These are phyloP conservation scores for Hyaloperonospora arabidopsidis DNA, from an alignment of 352 stramenopile genomes.

Conservation along the genomic window DNA sequence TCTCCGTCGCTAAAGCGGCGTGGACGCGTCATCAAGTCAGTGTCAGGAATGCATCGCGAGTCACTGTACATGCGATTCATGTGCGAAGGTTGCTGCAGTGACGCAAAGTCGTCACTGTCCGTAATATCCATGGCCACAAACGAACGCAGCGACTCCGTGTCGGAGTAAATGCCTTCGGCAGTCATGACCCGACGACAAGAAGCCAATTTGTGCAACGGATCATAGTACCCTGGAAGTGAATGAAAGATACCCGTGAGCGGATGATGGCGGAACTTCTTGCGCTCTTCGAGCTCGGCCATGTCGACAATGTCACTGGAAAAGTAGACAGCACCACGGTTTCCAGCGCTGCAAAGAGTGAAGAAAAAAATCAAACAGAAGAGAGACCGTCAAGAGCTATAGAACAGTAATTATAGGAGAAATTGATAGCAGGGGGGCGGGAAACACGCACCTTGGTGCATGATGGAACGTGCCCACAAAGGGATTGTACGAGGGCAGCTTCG, in stretches of 20 bases:
- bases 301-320: slow-evolving; percentile 84
- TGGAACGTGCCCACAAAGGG: slow-evolving; percentile 87
- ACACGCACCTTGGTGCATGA: slow-evolving; percentile 70
- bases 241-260: slow-evolving; percentile 85
- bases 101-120: slow-evolving; percentile 47
- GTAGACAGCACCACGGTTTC: slow-evolving; percentile 80
- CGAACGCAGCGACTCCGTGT: slow-evolving; percentile 68
- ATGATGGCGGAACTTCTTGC: slow-evolving; percentile 85
- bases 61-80: slow-evolving; percentile 72
- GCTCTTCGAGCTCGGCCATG: slow-evolving; percentile 83
- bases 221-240: slow-evolving; percentile 78
- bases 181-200: slow-evolving; percentile 56
- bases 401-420: neutral
- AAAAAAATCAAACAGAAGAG: slow-evolving; percentile 5
- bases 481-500: slow-evolving; percentile 80
- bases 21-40: slow-evolving; percentile 35
- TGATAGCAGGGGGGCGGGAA: neutral
- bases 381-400: neutral
- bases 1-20: slow-evolving; percentile 80
- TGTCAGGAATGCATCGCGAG: slow-evolving; percentile 37
- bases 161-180: slow-evolving; percentile 50
- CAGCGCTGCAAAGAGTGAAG: slow-evolving; percentile 37
- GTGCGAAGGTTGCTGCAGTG: slow-evolving; percentile 46
- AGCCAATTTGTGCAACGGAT: slow-evolving; percentile 71
- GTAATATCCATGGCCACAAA: slow-evolving; percentile 73